Evolutionary conservation across 345 rosid species (phyloP), one percentile per base, ranked within the genome.

Genomic region (Rhodomyrtus tomentosa): DNA sequence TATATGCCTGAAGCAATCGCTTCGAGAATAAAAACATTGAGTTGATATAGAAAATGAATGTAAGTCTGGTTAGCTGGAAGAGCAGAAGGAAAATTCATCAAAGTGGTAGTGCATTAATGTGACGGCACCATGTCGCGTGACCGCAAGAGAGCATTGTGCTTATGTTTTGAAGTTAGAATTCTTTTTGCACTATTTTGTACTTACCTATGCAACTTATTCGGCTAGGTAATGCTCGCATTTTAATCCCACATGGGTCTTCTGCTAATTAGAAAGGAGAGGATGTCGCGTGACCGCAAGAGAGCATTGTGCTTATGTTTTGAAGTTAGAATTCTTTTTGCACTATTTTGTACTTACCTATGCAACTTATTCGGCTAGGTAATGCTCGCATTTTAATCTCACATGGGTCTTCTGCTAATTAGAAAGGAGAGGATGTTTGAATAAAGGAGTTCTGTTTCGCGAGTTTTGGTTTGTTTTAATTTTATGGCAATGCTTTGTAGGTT

Each of bases 401-500:
- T 1, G 25, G 14, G 45, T 68, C 79, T 80, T 80, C 82, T 80
- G 50, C 82, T 48, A 24, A 18, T 45, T 50, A 27, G 51, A 80
- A 80, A 80, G 52, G 24, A 45, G 53, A 80, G 53, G 18, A 80
- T 45, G 18, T 80, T 80, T 80, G 50, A 80, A 24, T 25, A 6
- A 36, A 45, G 55, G 68, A 58, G 25, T 51, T 32, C 62, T 22
- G 55, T 40, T 15, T 15, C 53, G 40, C 21, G 50, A 51, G 45
- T 48, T 83, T 59, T 72, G 12, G 38, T 53, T 81, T 82, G 82
- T 68, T 53, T 50, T 32, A 62, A 36, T 12, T 58, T 62, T 55
- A 59, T 68, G 87, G 68, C 56, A 36, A 73, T 83, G 89, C 87
- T 58, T 85, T 29, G 72, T 83, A 96, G 99, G 99, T 97, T 86